These are phyloP conservation scores for Phialocephala subalpina DNA, from an alignment of 2,329 filamentous ascomycete genomes.

Conservation along the genomic window DNA sequence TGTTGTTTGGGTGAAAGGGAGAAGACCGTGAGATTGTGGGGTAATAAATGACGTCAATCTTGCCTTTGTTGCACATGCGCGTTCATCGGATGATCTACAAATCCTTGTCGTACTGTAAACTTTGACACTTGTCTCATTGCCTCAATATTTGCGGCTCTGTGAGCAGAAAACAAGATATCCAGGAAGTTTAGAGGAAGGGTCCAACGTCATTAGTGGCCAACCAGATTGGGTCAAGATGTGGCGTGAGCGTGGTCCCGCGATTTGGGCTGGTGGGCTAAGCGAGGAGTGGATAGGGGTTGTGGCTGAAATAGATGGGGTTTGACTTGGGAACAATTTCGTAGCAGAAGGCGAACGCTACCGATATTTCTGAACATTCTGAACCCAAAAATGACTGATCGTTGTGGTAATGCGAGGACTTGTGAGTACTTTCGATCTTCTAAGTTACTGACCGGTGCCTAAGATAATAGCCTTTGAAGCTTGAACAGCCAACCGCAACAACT, in stretches of 20 bases:
- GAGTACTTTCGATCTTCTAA: too few relatives aligned
- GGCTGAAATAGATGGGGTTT: too few relatives aligned
- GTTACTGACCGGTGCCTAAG: too few relatives aligned
- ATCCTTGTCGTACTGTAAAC: background rate
- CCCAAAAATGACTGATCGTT: too few relatives aligned
- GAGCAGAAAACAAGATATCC: conserved; percentile 3
- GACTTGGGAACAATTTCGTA: too few relatives aligned
- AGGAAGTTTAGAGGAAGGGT: background rate
- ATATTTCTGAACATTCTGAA: too few relatives aligned
- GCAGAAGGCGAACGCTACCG: too few relatives aligned
- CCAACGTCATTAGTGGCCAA: conserved; percentile 4
- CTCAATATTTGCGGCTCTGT: conserved; percentile 2
- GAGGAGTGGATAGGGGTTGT: background rate
- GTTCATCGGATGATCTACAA: background rate
- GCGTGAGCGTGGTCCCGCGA: background rate
- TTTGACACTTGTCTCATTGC: background rate
- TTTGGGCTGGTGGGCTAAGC: background rate
- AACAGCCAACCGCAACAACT: too few relatives aligned
- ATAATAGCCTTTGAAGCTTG: too few relatives aligned
- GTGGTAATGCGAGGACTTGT: too few relatives aligned
- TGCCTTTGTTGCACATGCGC: background rate
- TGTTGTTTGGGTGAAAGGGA: too few relatives aligned
- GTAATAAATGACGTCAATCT: conserved; percentile 10
- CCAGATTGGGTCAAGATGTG: background rate
- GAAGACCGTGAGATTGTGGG: background rate